Conservation (phyloP, 2,329 filamentous ascomycete species). For the Colletotrichum gigasporum region DNA sequence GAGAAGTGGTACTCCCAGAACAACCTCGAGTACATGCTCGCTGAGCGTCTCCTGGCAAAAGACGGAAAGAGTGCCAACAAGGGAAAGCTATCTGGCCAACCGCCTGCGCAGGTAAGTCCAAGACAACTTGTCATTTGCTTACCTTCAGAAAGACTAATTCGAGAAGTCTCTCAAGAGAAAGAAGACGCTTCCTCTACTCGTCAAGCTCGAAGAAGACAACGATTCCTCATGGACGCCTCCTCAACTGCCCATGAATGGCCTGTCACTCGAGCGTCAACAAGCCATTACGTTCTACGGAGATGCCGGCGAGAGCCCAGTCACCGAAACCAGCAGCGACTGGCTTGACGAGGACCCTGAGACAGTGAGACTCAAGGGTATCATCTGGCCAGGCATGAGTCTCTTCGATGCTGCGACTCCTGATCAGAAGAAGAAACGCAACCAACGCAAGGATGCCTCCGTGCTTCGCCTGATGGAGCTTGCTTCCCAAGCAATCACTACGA, state of each 20-base stretch:
- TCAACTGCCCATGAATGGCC: background rate
- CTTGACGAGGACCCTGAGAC: constrained; percentile 13
- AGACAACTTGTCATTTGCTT: background rate
- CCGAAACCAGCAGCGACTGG: background rate
- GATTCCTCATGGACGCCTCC: constrained; percentile 11
- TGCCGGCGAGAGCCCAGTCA: background rate
- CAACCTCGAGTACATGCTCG: constrained; percentile 76
- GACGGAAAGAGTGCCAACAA: constrained; percentile 67
- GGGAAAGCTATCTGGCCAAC: constrained; percentile 37
- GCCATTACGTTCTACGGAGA: constrained; percentile 22
- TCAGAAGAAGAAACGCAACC: constrained; percentile 79
- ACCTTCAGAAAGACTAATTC: background rate
- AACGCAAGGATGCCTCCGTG: constrained; percentile 80
- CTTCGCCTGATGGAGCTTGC: constrained; percentile 71
- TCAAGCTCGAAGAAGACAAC: constrained; percentile 2
- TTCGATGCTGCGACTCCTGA: constrained; percentile 81
- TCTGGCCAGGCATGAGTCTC: constrained; percentile 82
- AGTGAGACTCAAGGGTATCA: constrained; percentile 69
- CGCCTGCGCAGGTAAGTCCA: background rate
- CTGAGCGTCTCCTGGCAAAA: constrained; percentile 81
- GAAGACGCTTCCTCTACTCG: background rate
- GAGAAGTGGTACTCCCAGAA: constrained; percentile 81
- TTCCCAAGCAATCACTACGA: constrained; percentile 70
- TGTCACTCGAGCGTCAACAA: constrained; percentile 11
- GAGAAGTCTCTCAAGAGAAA: constrained; percentile 12